A percentile compares a stretch with the other conserved stretches of the same genome.
phyloP scores from a whole-genome alignment of 73 alveolate genomes.

The Durusdinium trenchii region DNA sequence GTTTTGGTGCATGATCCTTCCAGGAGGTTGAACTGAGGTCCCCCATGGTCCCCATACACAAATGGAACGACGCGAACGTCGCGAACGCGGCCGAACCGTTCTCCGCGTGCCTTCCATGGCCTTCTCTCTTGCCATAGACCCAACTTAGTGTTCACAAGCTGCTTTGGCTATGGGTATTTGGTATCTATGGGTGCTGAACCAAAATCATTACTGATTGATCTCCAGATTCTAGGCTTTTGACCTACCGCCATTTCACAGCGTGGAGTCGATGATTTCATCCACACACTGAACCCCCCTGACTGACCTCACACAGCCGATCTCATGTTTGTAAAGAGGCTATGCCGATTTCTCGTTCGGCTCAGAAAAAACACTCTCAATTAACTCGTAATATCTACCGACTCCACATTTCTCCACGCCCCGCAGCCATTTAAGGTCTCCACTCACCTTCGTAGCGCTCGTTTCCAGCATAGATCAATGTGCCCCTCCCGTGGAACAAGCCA shows the following conservation, averaged over 20 bases:
- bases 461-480: slow-evolving; percentile 97
- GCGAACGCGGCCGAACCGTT: slow-evolving; percentile 18
- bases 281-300: too few relatives aligned
- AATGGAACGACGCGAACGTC: neutral
- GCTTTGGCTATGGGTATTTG: neutral
- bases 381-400: too few relatives aligned
- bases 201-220: too few relatives aligned
- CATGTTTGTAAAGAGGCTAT: too few relatives aligned
- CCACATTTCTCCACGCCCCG: neutral
- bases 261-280: too few relatives aligned
- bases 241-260: too few relatives aligned
- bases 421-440: neutral
- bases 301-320: too few relatives aligned
- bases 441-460: slow-evolving; percentile 99
- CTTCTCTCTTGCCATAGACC: slow-evolving; percentile 97
- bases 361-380: too few relatives aligned
- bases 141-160: slow-evolving; percentile 78
- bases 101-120: slow-evolving; percentile 88
- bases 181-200: neutral
- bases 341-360: too few relatives aligned
- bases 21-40: too few relatives aligned
- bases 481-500: slow-evolving; percentile 98
- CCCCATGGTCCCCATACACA: neutral
- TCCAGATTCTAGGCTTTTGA: too few relatives aligned
- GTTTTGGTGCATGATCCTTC: too few relatives aligned